These are phyloP conservation scores for Vicia faba DNA, from an alignment of 306 rosid genomes.

Conservation along the genomic window DNA sequence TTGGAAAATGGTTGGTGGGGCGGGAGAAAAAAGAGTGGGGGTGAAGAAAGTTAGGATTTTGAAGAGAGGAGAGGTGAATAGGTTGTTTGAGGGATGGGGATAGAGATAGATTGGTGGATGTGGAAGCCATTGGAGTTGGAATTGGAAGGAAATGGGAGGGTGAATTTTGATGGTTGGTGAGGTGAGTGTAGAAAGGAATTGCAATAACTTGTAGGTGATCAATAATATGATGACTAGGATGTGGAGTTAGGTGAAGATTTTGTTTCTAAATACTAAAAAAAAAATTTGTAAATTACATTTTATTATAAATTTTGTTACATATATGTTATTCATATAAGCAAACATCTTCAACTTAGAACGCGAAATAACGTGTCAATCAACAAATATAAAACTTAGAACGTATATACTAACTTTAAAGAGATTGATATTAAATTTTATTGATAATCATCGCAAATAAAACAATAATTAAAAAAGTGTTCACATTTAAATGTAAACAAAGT, in stretches of 20 bases:
- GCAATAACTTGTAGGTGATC: neutral
- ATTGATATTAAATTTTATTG: no score
- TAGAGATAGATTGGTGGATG: conserved; percentile 45
- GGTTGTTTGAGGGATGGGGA: conserved; percentile 52
- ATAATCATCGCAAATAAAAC: no score
- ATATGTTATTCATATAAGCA: no score
- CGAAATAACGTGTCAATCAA: no score
- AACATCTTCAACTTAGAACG: no score
- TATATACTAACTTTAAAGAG: no score
- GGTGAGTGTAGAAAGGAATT: conserved; percentile 40
- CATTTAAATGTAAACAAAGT: no score
- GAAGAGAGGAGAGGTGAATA: conserved; percentile 39
- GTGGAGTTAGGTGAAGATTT: conserved; percentile 10
- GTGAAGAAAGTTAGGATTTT: conserved; percentile 36
- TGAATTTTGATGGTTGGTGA: conserved; percentile 42
- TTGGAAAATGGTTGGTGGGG: conserved; percentile 18
- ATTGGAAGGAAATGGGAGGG: conserved; percentile 36
- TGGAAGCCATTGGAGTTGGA: conserved; percentile 46
- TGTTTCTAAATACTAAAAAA: no score
- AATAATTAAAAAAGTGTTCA: no score
- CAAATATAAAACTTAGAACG: no score
- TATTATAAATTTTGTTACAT: no score
- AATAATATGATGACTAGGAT: neutral
- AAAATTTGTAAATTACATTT: no score
- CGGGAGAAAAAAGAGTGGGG: conserved; percentile 31